Evolutionary conservation across 2,329 filamentous ascomycete genomes (phyloP), one percentile per base, ranked within the genome.

Genomic region (Coniella vitis): DNA sequence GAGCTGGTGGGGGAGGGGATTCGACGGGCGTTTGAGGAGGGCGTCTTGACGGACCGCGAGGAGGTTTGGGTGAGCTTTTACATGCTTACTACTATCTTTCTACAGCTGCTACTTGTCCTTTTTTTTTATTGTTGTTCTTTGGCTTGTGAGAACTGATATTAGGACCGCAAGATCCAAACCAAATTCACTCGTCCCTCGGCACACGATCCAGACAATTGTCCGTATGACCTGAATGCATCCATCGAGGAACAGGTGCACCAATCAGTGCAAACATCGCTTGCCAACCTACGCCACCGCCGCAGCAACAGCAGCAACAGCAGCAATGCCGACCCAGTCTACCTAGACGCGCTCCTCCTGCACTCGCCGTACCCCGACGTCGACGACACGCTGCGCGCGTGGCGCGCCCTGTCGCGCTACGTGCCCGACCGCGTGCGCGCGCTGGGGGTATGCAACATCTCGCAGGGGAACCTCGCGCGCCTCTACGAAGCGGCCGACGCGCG

Each of bases 401-500:
- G 31, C 10, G 20, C 19, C 12, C 34, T 48, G 25, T 32, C 36
- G 12, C 25, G 16, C 3, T 48, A 36, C 58, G 81, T 88, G 1
- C 84, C 86, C 0, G 61, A 74, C 56, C 65, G 60, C 35, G 80
- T 90, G 54, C 80, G 79, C 36, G 72, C 79, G 21, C 70, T 93
- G 7, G 88, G 88, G 35, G 83, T 93, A 47, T 88, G 84, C 45
- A 93, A 93, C 63, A 76, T 78, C n/a, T 69, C 72, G 14, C 65
- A 85, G 2, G 62, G 71, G 0, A 63, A 78, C 1, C 70, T 91
- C 29, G 5, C 14, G 4, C 17, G 32, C 8, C 37, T 47, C 29
- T 58, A 66, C 14, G 68, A 70, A 3, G 65, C 57, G 0, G 53
- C 71, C 38, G 68, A 67, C 51, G n/a, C n/a, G n/a, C n/a, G n/a